Conservation (phyloP, 257 asterid genomes). For the Solanum microdontum region DNA sequence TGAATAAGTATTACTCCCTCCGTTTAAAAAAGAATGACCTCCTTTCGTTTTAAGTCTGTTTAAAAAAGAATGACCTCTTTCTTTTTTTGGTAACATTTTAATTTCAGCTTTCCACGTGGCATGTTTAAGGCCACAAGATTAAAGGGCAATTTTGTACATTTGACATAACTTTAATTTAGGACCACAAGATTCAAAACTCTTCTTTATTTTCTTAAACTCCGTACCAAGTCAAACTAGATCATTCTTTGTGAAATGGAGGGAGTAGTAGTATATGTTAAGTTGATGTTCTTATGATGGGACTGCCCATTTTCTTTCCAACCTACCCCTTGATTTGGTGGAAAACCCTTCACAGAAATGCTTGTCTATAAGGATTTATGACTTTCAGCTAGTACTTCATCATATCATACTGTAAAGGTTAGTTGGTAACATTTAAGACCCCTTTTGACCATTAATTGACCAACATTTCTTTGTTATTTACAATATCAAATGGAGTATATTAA, state of each 20-base stretch:
- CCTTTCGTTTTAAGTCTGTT: no score
- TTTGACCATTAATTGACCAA: background rate
- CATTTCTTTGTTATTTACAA: background rate
- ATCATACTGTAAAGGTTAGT: background rate
- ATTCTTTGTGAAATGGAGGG: no score
- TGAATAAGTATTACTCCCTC: constrained; percentile 15
- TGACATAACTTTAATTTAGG: no score
- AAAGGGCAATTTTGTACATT: no score
- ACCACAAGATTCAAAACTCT: no score
- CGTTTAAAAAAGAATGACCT: no score
- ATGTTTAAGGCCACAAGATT: no score
- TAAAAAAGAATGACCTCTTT: no score
- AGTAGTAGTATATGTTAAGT: background rate
- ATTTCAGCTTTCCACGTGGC: no score
- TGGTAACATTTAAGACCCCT: background rate
- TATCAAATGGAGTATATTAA: background rate
- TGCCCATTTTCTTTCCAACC: background rate
- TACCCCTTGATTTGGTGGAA: background rate
- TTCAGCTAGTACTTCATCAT: background rate
- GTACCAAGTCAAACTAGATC: no score
- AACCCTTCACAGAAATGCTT: background rate
- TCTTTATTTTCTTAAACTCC: no score
- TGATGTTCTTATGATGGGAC: background rate
- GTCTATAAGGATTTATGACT: background rate
- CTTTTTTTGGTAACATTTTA: no score